These are phyloP conservation scores for Nicotiana obtusifolia DNA, from an alignment of 257 asterid genomes.

Conservation along the genomic window DNA sequence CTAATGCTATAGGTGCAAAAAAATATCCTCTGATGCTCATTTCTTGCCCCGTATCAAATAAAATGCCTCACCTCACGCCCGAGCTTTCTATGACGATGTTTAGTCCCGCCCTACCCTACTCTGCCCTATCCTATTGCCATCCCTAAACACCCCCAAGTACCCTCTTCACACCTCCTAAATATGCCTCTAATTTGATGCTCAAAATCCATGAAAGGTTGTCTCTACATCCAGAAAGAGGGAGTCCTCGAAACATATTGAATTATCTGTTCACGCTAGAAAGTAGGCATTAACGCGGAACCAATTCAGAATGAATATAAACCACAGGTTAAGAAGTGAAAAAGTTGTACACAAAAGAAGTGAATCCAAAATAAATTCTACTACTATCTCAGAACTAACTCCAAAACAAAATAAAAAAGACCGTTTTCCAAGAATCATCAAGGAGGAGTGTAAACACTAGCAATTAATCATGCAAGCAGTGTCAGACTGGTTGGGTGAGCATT, in stretches of 20 bases:
- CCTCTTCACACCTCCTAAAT: not conserved
- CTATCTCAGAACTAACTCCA: not conserved
- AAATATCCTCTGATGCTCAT: too few relatives aligned
- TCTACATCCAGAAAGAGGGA: not conserved
- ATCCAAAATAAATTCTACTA: not conserved
- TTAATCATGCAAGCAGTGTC: not conserved
- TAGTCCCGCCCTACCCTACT: too few relatives aligned
- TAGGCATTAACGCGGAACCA: not conserved
- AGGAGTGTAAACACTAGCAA: not conserved
- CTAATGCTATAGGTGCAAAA: too few relatives aligned
- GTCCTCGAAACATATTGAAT: not conserved
- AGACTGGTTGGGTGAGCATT: slow-evolving; percentile 20
- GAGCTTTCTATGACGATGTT: too few relatives aligned
- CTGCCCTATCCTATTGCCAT: too few relatives aligned
- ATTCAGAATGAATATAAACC: not conserved
- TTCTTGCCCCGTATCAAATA: too few relatives aligned
- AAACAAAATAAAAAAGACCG: not conserved
- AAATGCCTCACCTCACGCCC: too few relatives aligned
- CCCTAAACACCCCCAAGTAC: not conserved
- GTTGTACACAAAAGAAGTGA: not conserved
- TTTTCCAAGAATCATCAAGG: not conserved
- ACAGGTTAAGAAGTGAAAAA: not conserved
- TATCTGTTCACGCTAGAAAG: not conserved
- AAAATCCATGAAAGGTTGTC: not conserved
- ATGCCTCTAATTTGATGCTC: not conserved